Evolutionary conservation across 2,329 filamentous ascomycete species (phyloP), one percentile per base, ranked within the genome.

Genomic region (Aspergillus eucalypticola): DNA sequence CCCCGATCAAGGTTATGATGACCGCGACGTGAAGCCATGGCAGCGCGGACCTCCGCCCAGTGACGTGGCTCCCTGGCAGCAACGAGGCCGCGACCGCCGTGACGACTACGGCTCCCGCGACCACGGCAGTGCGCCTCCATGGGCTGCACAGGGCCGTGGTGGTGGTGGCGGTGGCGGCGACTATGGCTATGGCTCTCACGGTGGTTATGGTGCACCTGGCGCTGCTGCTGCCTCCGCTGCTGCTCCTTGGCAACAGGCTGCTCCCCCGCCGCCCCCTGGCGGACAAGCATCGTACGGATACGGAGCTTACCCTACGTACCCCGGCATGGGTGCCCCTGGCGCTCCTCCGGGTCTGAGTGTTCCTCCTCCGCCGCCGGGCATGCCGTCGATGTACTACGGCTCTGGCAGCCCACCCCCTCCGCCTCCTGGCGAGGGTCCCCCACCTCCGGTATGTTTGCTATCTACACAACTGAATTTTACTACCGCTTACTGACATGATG

Each of bases 41-140:
- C 90, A 96, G 58, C 74, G 91, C 72, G 91, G 89, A 39, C 91
- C 92, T 17, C 92, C 90, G 29, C 70, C 73, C 27, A 91, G 91
- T 60, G 91, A 89, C 60, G 86, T 91, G 73, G 92, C 92, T 67
- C 92, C 92, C 7, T 96, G 93, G 91, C 79, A 83, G 73, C 80
- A 81, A 62, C 73, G 79, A 64, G 77, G 79, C 60, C 81, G 82
- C 62, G 87, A 90, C 59, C 79, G 78, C 59, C 77, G 81, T 56
- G 79, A 83, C 46, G 80, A 83, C 65, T 80, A 80, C 54, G 74
- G 70, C 21, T 66, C 70, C 41, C 75, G 75, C 58, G 76, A 77
- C 59, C 68, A 75, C n/a, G 75, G 75, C 48, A 66, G 68, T 51
- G 62, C 71, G 27, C 64, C 74, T 23, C 74, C 75, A 52, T 76